Evolutionary conservation across 1,284 basidiomycete species (phyloP).

Genomic region (Hypsizygus ulmarius): DNA sequence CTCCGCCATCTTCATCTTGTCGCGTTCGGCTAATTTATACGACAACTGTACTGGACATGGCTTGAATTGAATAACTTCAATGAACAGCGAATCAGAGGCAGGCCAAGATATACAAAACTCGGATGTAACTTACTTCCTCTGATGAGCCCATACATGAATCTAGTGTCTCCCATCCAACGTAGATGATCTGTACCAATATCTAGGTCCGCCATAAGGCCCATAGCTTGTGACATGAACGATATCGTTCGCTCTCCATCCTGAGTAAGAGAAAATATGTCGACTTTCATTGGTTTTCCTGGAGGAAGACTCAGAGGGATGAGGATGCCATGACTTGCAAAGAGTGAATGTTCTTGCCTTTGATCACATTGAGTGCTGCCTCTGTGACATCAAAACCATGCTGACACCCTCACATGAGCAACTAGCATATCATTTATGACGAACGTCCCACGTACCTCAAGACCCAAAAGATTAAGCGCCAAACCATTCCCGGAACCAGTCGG

Average conservation of each 20-base stretch:
- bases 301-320: constrained; percentile 5
- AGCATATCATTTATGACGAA: background rate
- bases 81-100: constrained; percentile 8
- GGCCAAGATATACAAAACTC: background rate
- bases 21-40: constrained; percentile 67
- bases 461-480: constrained; percentile 72
- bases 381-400: constrained; percentile 75
- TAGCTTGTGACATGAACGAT: constrained; percentile 85
- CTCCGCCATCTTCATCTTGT: constrained; percentile 73
- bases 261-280: constrained; percentile 81
- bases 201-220: constrained; percentile 91
- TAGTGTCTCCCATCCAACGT: constrained; percentile 91
- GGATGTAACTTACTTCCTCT: constrained; percentile 53
- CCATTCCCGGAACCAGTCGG: constrained; percentile 89
- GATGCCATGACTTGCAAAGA: background rate
- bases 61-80: constrained; percentile 60
- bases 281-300: constrained; percentile 65
- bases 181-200: constrained; percentile 87
- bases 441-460: constrained; percentile 47
- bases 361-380: constrained; percentile 76
- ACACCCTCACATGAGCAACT: background rate
- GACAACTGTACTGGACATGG: constrained; percentile 69
- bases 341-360: constrained; percentile 69
- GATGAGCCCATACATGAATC: constrained; percentile 85
- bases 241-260: constrained; percentile 70